Evolutionary conservation across 2,329 filamentous ascomycete genomes (phyloP).

Genomic region (Rugonectria rugulosa): DNA sequence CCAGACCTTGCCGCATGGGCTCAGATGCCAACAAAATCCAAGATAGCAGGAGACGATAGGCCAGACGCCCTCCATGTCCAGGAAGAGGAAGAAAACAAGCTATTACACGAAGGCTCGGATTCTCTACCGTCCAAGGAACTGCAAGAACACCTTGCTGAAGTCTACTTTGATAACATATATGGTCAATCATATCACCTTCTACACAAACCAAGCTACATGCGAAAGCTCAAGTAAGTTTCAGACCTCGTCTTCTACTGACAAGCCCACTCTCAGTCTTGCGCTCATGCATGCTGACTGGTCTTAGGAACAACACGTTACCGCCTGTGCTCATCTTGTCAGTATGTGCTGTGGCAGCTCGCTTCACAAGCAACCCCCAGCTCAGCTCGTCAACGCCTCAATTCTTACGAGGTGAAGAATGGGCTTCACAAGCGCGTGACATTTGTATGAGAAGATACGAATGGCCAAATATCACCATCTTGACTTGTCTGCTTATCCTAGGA

Average conservation of each 20-base stretch:
- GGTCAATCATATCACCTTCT: conserved; percentile 94
- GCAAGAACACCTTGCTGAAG: conserved; percentile 90
- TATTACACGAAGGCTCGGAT: conserved; percentile 83
- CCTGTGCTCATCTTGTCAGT: conserved; percentile 93
- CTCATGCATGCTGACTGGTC: conserved; percentile 16
- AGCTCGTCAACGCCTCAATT: conserved; percentile 77
- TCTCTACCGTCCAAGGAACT: conserved; percentile 84
- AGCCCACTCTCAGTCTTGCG: background rate
- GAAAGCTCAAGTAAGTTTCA: conserved; percentile 71
- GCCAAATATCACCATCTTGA: conserved; percentile 95
- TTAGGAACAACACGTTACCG: conserved; percentile 67
- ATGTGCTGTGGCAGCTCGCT: conserved; percentile 93
- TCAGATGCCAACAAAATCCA: conserved; percentile 62
- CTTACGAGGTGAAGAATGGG: conserved; percentile 90
- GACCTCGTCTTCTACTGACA: background rate
- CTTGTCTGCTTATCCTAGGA: conserved; percentile 85
- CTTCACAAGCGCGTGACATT: conserved; percentile 84
- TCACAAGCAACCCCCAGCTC: conserved; percentile 86
- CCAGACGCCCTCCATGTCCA: conserved; percentile 64
- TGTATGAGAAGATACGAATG: conserved; percentile 88
- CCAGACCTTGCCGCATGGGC: conserved; percentile 85
- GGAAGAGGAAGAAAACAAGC: conserved; percentile 76
- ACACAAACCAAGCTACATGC: conserved; percentile 97
- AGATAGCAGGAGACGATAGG: conserved; percentile 50
- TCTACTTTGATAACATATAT: conserved; percentile 96